Evolutionary conservation across 163 green algal genomes (phyloP), one percentile per base, ranked within the genome.

Genomic region (Volvox carteri): DNA sequence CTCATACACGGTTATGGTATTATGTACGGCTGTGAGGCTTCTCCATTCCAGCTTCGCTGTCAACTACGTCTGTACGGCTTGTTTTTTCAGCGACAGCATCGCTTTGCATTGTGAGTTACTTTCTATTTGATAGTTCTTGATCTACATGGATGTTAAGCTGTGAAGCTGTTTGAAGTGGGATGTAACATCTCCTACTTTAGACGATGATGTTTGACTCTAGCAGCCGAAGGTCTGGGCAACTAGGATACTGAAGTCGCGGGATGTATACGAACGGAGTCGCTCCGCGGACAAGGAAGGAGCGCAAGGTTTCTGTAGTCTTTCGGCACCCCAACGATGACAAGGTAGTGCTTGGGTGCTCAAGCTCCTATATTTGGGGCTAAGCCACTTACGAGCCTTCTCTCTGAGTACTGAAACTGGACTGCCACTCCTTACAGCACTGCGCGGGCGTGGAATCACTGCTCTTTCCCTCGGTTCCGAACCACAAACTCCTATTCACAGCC

Each of bases 401-500:
- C 60, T 72, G 60, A 4, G 25, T 77, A 25, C 7, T 25, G 48
- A 11, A 28, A 21, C 35, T 39, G 14, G 18, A 11, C 37, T 37
- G 35, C 1, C 30, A 12, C 4, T 73, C 23, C 33, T 33, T 39
- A 86, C 92, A 97, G 94, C 96, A 98, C 90, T 97, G 94, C 70
- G 91, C 90, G 4, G 95, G 93, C 18, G 90, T 98, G 1, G 96
- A 98, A 75, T 79, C 95, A 4, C n/a, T 98, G 44, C 79, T 90
- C 6, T 77, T 58, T 44, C 83, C 83, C 37, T 72, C 96, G 0
- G 84, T 91, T 0, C 76, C 84, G 0, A 87, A 92, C n/a, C 84
- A 87, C 52, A 88, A 88, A 41, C 81, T 76, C 18, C 88, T 98
- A 8, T 98, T 95, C 94, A 97, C 94, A n/a, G 96, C 92, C 1